Percentiles rank a stretch among this genome's conserved stretches.
These are phyloP conservation scores for Rosa hybrid DNA, from an alignment of 331 rosid species.

Conservation along the genomic window DNA sequence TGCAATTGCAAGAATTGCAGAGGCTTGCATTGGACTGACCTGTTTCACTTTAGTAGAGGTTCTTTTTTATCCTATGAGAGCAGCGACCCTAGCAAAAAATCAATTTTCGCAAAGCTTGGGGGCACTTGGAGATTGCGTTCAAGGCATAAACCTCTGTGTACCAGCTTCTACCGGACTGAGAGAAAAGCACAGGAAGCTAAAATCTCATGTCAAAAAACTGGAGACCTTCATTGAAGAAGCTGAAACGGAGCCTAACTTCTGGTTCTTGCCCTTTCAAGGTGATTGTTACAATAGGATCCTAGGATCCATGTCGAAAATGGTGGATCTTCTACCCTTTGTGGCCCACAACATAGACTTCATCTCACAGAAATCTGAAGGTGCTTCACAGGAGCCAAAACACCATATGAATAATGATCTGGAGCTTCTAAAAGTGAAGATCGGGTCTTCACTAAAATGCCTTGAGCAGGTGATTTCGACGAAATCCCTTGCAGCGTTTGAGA, in stretches of 20 bases:
- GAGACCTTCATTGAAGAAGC: slow-evolving; percentile 58
- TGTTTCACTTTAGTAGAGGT: slow-evolving; percentile 60
- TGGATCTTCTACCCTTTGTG: slow-evolving; percentile 53
- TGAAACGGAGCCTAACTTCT: slow-evolving; percentile 69
- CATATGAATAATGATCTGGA: slow-evolving; percentile 31
- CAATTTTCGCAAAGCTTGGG: slow-evolving; percentile 55
- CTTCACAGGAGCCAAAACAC: slow-evolving; percentile 28
- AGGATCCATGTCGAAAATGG: slow-evolving; percentile 50
- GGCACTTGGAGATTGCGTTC: slow-evolving; percentile 48
- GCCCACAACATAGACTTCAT: slow-evolving; percentile 31
- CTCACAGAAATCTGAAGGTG: slow-evolving; percentile 16
- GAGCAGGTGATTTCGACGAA: slow-evolving; percentile 40
- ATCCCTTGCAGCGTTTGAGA: slow-evolving; percentile 16
- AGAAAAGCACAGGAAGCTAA: slow-evolving; percentile 46
- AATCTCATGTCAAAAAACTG: slow-evolving; percentile 35
- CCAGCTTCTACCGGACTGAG: slow-evolving; percentile 34
- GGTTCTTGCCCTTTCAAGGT: slow-evolving; percentile 68
- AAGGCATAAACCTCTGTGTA: slow-evolving; percentile 20
- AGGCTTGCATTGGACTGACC: slow-evolving; percentile 66
- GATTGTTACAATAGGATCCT: slow-evolving; percentile 48
- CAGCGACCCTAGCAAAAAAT: slow-evolving; percentile 60
- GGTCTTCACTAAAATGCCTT: slow-evolving; percentile 41
- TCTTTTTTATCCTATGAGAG: slow-evolving; percentile 56
- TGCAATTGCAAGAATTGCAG: slow-evolving; percentile 63
- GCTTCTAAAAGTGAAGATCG: slow-evolving; percentile 23